phyloP scores from a whole-genome alignment of 2,329 filamentous ascomycete species.

The Myriangium duriaei region DNA sequence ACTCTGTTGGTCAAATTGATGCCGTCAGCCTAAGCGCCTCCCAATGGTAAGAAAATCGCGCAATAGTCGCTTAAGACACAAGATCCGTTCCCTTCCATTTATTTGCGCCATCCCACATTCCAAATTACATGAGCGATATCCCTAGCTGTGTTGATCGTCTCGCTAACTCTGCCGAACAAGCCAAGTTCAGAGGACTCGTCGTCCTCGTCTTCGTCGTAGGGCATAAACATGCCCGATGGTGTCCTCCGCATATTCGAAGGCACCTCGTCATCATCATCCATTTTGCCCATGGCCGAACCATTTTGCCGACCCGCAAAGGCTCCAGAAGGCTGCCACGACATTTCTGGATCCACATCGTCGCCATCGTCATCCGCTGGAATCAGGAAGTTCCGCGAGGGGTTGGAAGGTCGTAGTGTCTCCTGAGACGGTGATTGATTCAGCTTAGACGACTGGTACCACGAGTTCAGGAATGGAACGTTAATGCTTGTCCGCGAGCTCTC shows the following conservation, averaged over 20 bases:
- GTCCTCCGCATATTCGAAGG: conserved; percentile 52
- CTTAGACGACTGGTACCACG: conserved; percentile 23
- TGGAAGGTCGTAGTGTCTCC: conserved; percentile 64
- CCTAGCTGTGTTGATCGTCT: conserved; percentile 56
- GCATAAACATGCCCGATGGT: conserved; percentile 83
- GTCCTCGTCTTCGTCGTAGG: conserved; percentile 62
- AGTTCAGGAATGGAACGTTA: conserved; percentile 32
- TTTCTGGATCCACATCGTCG: conserved; percentile 37
- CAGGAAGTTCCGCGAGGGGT: conserved; percentile 52
- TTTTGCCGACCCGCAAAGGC: conserved; percentile 25
- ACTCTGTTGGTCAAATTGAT: too few species aligned
- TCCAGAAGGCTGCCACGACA: conserved; percentile 32
- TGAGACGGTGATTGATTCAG: conserved; percentile 67
- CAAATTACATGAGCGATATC: conserved; percentile 55
- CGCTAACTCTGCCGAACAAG: conserved; percentile 66
- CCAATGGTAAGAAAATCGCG: too few species aligned
- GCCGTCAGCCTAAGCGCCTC: too few species aligned
- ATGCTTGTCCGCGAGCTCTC: conserved; percentile 36
- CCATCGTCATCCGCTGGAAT: conserved; percentile 35
- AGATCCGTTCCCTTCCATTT: conserved; percentile 6
- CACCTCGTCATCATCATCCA: conserved; percentile 35
- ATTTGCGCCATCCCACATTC: conserved; percentile 52
- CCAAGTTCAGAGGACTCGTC: conserved; percentile 42
- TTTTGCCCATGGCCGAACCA: conserved; percentile 38
- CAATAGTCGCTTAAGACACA: not conserved